Evolutionary conservation across 331 rosid species (phyloP), one percentile per base, ranked within the genome.

Genomic region (Stylosanthes scabra): DNA sequence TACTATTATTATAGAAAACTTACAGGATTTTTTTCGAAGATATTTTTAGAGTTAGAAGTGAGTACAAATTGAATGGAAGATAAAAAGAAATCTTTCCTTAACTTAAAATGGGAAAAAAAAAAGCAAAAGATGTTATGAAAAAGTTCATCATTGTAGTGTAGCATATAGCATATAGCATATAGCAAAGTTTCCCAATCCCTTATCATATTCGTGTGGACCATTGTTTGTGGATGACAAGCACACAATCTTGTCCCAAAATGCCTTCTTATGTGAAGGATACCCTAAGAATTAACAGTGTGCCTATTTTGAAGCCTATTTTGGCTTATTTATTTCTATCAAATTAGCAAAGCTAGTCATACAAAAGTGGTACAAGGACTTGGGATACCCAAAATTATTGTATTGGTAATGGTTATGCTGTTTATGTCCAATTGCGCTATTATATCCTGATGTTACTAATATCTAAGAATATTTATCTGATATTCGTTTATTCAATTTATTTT

Each of bases 391-490:
- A 31, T 31, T 31, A 27, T 49, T 15, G 20, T 50, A 11, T 11
- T 46, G 39, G 66, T 71, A 52, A 50, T 47, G 52, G n/a, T 28
- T 59, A 40, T 8, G 20, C 59, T 44, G 11, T 13, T 55, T 27
- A 27, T n/a, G 50, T 63, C 14, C 13, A n/a, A 15, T 29, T 27
- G 68, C 31, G 59, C 63, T 51, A 16, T 77, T 52, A 57, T 77
- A 34, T 45, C 13, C 52, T 70, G 25, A 29, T 41, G 52, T 29
- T 56, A 46, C 44, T 45, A 57, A 16, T 64, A 0, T n/a, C 54
- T 7, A 57, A n/a, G 44, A 14, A 5, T 13, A 7, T 4, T 52
- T 39, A 44, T 56, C 25, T 31, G 37, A 31, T 31, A 31, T 41
- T 41, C 2, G 2, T 41, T 41, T 6, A 41, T 68, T 16, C 44